Conservation (phyloP, 2,329 filamentous ascomycete species). For the Penicillium verrucosum region DNA sequence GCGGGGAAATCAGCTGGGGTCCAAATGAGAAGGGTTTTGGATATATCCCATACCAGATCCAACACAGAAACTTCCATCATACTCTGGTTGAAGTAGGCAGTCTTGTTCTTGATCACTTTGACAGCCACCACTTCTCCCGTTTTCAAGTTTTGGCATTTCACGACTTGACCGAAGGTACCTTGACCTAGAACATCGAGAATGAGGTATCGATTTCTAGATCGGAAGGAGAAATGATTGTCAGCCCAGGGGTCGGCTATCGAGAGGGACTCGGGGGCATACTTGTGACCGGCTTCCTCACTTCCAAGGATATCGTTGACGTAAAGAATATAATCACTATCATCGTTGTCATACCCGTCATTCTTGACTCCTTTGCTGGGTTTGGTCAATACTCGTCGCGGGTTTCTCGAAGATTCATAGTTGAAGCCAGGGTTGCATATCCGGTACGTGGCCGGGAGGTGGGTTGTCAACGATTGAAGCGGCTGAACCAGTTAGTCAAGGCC, state of each 20-base stretch:
- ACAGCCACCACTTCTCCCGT: conserved; percentile 98
- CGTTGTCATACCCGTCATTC: conserved; percentile 98
- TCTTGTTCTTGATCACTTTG: conserved; percentile 98
- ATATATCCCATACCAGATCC: conserved; percentile 65
- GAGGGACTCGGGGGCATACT: conserved; percentile 54
- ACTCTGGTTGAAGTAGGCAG: conserved; percentile 98
- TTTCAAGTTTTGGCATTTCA: conserved; percentile 98
- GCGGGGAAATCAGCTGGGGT: conserved; percentile 22
- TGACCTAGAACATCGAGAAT: conserved; percentile 96
- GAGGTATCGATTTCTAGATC: conserved; percentile 78
- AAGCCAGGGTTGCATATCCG: conserved; percentile 97
- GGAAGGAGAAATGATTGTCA: background rate
- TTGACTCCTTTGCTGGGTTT: conserved; percentile 98
- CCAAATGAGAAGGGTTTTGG: background rate
- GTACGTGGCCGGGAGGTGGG: conserved; percentile 90
- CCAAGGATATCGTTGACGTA: conserved; percentile 98
- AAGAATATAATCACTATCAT: conserved; percentile 98
- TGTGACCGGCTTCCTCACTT: conserved; percentile 96
- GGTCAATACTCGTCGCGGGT: conserved; percentile 89
- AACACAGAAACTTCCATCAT: conserved; percentile 99
- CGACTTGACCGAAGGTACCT: conserved; percentile 96
- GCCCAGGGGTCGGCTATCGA: conserved; percentile 9
- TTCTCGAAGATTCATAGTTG: conserved; percentile 97
- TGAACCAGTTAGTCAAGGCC: conserved; percentile 39
- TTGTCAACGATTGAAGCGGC: conserved; percentile 93